Evolutionary conservation across 345 rosid species (phyloP), one percentile per base, ranked within the genome.

Genomic region (Microcos paniculata): DNA sequence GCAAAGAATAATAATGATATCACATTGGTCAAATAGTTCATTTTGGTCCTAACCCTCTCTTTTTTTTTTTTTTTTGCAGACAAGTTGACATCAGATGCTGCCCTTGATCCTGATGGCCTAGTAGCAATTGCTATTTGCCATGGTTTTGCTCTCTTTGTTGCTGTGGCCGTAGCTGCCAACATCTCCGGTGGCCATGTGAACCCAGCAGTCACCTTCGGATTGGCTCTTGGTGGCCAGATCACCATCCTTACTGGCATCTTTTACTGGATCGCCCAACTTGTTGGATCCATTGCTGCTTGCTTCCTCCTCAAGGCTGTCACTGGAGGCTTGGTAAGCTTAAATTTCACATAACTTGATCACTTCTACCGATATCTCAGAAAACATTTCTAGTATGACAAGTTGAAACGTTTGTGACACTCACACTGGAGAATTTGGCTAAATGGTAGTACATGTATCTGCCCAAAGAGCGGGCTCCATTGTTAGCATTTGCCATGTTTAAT

Each of bases 181-280:
- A 92, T 92, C 86, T 92, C 97, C 12, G 97, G 97, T 42, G 97
- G 98, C 26, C 98, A 94, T 72, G 98, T 94, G 31, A 92, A 94
- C 86, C 98, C 98, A 6, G 97, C 97, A 11, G 97, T 94, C 73
- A 94, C 98, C 62, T 88, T 91, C 40, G 97, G 98, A 8, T 82
- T 94, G 81, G 97, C 97, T 75, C 87, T 94, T 10, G 97, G 97
- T 61, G 98, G 98, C 64, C 95, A 92, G 49, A 92, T 94, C 87
- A 91, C 97, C 77, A 52, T 94, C 82, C 90, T 94, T 79, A 91
- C 97, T 13, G 91, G 97, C 77, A 81, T 94, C 78, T 90, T 94
- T 86, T 94, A 94, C 84, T 91, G 94, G 95, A 78, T 94, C 18
- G 95, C 98, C 74, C 98, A 94, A 81, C 97, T 94, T 73, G 79